Evolutionary conservation across 2,329 filamentous ascomycete species (phyloP), one percentile per base, ranked within the genome.

Genomic region (Diaporthe citriasiana): DNA sequence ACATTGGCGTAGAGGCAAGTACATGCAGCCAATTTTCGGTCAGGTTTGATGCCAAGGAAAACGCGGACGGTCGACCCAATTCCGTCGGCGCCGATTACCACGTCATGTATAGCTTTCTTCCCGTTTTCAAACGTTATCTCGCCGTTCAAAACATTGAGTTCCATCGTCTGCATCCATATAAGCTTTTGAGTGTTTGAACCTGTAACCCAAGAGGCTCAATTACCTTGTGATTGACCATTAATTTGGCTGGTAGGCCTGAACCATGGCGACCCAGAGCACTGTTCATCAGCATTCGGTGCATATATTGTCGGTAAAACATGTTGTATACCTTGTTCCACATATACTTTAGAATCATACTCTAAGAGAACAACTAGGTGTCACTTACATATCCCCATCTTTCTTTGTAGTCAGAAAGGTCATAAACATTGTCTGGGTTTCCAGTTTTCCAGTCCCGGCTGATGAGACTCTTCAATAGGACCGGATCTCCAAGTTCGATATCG

Each of bases 251-350:
- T 4, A 17, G 10, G 10, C 51, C 51, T 55, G 13, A 6, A 19
- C 51, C 51, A 8, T 55, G 51, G 4, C 33, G 25, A 1, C 51
- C 51, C 6, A 55, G 0, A 55, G 51, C 51, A 55, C 51, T 55
- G 22, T 55, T 27, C 51, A 55, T 55, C 5, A 55, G 51, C 51
- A 55, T 55, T 7, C 51, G 51, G 51, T 55, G 51, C 51, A 55
- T 55, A 15, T 55, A 55, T 19, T 55, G 51, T 33, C 51, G 51
- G 7, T 55, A 27, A 33, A 55, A 55, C 51, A 55, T 55, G 15
- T 55, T 30, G 15, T 55, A 55, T 33, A 33, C 27, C 51, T 55
- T 45, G 42, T 38, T 51, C n/a, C 25, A 25, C 0, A 13, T 38
- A 38, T 12, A 12, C 2, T 38, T 51, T 4, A 51, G 50, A 4